A percentile compares a stretch with the other conserved stretches of the same genome.
These are phyloP conservation scores for Phytophthora constricta DNA, from an alignment of 352 stramenopile species.

Conservation along the genomic window DNA sequence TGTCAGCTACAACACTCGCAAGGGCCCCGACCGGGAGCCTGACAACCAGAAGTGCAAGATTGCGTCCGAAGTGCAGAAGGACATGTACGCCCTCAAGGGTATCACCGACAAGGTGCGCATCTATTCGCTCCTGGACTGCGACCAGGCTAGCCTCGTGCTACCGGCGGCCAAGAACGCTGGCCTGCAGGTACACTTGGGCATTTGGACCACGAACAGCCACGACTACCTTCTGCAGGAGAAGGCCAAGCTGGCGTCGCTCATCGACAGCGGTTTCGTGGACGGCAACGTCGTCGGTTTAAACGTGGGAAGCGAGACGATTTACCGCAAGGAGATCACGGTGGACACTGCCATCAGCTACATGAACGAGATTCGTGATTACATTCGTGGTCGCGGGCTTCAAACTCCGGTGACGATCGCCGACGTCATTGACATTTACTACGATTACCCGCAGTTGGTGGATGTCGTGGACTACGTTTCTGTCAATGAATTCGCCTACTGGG, in stretches of 20 bases:
- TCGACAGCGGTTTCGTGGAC: constrained; percentile 40
- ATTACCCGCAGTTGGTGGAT: constrained; percentile 49
- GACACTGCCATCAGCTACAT: constrained; percentile 50
- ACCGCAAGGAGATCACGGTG: constrained; percentile 54
- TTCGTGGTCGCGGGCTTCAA: constrained; percentile 35
- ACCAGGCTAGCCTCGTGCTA: constrained; percentile 41
- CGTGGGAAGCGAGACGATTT: constrained; percentile 65
- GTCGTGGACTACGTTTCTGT: constrained; percentile 61
- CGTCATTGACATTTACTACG: constrained; percentile 61
- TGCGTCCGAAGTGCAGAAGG: constrained; percentile 31
- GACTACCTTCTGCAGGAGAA: constrained; percentile 41
- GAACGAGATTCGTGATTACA: constrained; percentile 37
- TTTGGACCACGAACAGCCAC: constrained; percentile 46
- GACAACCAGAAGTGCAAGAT: constrained; percentile 44
- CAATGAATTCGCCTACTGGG: constrained; percentile 76
- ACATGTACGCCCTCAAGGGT: constrained; percentile 47
- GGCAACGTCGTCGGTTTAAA: constrained; percentile 47
- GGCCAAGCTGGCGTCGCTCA: constrained; percentile 32
- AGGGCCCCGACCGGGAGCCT: constrained; percentile 40
- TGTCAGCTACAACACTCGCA: constrained; percentile 71
- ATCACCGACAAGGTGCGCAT: constrained; percentile 57
- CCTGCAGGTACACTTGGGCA: constrained; percentile 52
- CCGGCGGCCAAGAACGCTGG: constrained; percentile 38
- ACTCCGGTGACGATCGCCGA: constrained; percentile 65
- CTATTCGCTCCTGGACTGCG: constrained; percentile 54